These are phyloP conservation scores for Trichoderma breve DNA, from an alignment of 2,329 filamentous ascomycete species.

Conservation along the genomic window DNA sequence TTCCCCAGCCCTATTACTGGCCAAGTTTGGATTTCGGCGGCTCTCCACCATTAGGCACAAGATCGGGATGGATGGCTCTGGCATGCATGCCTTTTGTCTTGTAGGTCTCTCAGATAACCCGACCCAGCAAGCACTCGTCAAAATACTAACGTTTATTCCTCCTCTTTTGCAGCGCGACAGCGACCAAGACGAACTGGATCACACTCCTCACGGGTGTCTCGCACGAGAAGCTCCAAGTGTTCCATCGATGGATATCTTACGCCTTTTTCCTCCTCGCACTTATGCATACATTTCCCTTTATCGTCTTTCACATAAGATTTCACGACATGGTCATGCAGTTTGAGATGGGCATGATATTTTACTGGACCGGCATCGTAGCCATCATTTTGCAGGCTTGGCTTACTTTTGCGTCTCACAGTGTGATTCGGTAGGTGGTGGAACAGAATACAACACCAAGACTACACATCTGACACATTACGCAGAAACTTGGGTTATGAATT, in stretches of 20 bases:
- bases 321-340: neutral
- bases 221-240: neutral
- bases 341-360: neutral
- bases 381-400: neutral
- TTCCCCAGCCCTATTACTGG: neutral
- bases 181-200: neutral
- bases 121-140: neutral
- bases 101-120: neutral
- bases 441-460: neutral
- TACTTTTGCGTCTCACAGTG: neutral
- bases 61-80: neutral
- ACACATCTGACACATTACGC: neutral
- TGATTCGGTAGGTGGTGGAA: neutral
- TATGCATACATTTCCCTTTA: neutral
- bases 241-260: neutral
- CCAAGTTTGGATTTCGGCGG: neutral
- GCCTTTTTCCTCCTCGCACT: neutral
- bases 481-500: neutral
- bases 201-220: neutral
- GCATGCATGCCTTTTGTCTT: slow-evolving; percentile 2
- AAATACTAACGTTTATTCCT: neutral
- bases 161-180: neutral
- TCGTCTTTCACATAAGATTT: neutral
- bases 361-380: neutral
- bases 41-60: neutral